Percentiles rank a stretch among this genome's conserved stretches.
Conservation (phyloP, 805 yeast species). For the Ogataea trehalophila region DNA sequence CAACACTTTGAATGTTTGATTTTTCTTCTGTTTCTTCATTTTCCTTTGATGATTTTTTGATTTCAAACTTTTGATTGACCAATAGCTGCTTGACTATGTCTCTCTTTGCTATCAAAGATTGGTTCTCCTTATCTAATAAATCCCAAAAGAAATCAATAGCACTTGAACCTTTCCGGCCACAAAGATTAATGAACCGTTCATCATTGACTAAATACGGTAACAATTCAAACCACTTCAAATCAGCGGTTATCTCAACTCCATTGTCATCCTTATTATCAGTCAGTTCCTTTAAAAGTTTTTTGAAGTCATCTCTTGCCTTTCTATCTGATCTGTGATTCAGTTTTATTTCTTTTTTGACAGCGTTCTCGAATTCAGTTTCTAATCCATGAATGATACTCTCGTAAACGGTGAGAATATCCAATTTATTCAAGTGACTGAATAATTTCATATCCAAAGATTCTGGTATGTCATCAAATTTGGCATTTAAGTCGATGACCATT, state of each 20-base stretch:
- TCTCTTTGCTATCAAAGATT: conserved; percentile 50
- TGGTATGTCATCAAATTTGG: conserved; percentile 16
- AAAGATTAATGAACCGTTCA: conserved; percentile 49
- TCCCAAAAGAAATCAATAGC: conserved; percentile 79
- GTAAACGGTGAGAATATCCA: conserved; percentile 57
- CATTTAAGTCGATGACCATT: conserved; percentile 10
- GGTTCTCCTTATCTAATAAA: conserved; percentile 55
- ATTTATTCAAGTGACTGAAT: conserved; percentile 36
- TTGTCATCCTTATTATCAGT: conserved; percentile 17
- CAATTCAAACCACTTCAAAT: conserved; percentile 56
- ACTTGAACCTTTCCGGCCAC: conserved; percentile 75
- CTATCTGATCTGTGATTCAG: conserved; percentile 54
- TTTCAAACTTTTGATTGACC: conserved; percentile 20
- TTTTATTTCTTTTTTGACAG: conserved; percentile 27
- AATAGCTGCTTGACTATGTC: conserved; percentile 53
- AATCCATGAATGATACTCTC: conserved; percentile 28
- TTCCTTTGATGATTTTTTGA: neutral
- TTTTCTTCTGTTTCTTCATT: neutral
- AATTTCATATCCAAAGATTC: conserved; percentile 6
- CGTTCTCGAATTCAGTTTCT: conserved; percentile 29
- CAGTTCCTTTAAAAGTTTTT: conserved; percentile 37
- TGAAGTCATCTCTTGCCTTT: conserved; percentile 59
- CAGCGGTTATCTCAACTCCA: conserved; percentile 35
- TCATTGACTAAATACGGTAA: conserved; percentile 48
- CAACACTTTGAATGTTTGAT: conserved; percentile 12